A percentile compares a stretch with the other conserved stretches of the same genome.
phyloP scores from a whole-genome alignment of 768 basidiomycete genomes.

The Lactarius tabidus region DNA sequence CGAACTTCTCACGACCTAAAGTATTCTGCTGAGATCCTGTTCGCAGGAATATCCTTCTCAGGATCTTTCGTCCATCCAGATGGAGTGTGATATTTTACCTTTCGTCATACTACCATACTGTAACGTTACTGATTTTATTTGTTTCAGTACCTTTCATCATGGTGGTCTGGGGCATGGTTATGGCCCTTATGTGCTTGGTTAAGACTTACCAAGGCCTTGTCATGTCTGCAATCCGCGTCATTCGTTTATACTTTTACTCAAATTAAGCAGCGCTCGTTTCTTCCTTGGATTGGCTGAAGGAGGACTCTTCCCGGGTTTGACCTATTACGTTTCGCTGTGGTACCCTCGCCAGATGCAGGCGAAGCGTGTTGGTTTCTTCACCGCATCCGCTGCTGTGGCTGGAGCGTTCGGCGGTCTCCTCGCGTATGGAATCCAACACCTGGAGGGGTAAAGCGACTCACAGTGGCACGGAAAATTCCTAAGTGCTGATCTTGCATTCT shows the following conservation, averaged over 20 bases:
- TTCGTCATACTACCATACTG: neutral
- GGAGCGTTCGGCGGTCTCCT: conserved; percentile 47
- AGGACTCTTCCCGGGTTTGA: no score
- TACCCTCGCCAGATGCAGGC: conserved; percentile 43
- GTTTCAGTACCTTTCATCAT: no score
- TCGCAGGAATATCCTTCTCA: conserved; percentile 38
- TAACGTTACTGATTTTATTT: no score
- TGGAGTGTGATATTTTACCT: conserved; percentile 33
- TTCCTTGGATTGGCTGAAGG: no score
- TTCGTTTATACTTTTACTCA: no score
- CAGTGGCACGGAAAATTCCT: neutral
- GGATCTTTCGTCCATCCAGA: conserved; percentile 34
- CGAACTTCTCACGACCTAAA: conserved; percentile 15
- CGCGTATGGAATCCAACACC: conserved; percentile 44
- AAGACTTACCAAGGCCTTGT: no score
- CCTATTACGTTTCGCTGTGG: no score
- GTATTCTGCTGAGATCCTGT: neutral
- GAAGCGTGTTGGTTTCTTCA: conserved; percentile 57
- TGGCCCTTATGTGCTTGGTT: no score
- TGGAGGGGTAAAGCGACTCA: conserved; percentile 38
- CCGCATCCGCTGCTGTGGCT: conserved; percentile 56
- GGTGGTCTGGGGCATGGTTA: no score
- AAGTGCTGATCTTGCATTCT: conserved; percentile 4
- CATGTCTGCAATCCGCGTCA: no score
- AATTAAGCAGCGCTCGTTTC: no score